Evolutionary conservation across 2,329 filamentous ascomycete genomes (phyloP), one percentile per base, ranked within the genome.

Genomic region (Colletotrichum caudatum): DNA sequence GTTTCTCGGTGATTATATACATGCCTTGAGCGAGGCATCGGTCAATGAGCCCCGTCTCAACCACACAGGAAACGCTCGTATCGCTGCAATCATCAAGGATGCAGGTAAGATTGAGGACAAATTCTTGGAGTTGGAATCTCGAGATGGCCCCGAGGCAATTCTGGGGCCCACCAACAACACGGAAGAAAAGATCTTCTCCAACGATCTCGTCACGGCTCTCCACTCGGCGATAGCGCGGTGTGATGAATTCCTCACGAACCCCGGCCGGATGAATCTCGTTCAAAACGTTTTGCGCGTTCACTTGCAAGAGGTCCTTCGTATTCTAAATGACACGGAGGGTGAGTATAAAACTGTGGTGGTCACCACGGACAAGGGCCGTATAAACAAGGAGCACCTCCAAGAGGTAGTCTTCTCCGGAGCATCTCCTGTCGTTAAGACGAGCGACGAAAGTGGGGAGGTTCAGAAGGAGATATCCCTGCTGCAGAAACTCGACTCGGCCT

Each of bases 271-370:
- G 4, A n/a, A 35, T 5, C 65, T 82, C 8, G 84, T 87, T 1
- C 80, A 81, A 26, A 79, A 84, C 53, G 84, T 88, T 3, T 73
- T 88, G 16, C 82, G 86, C 11, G 82, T 83, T 46, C 86, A 88
- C 67, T 78, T 88, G 50, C 85, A 88, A 73, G 82, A 84, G 65
- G 80, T 87, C 0, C 73, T 88, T 2, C 77, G 77, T 12, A 79
- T 86, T 33, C 81, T 88, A 48, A 88, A 87, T 69, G 76, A 80
- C 23, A 41, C 58, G 39, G 58, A 44, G 11, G 65, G 59, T 0
- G 70, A 74, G 9, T 64, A 67, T 11, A 74, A 63, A 20, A 26
- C 58, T 0, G 33, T 20, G 14, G 62, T 53, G 9, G 20, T 39
- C 14, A 44, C 58, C 9, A n/a, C 39, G 3, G 58, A 50, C 3